These are phyloP conservation scores for Sclerotinia glacialis DNA, from an alignment of 2,329 filamentous ascomycete species.

Conservation along the genomic window DNA sequence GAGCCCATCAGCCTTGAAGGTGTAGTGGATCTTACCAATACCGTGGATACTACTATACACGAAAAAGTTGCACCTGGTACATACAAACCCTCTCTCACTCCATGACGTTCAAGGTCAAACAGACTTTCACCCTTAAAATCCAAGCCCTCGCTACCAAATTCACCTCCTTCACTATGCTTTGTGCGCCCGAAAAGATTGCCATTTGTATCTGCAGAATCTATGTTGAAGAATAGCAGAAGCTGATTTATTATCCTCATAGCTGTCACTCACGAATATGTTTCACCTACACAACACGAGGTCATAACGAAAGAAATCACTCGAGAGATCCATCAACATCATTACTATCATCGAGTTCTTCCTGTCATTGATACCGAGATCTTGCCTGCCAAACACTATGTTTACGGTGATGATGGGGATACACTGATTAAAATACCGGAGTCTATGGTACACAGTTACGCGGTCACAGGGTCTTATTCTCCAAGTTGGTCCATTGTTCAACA, in stretches of 20 bases:
- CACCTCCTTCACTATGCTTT: slow-evolving; percentile 8
- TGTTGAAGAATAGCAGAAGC: slow-evolving; percentile 22
- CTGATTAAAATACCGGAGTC: slow-evolving; percentile 48
- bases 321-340: slow-evolving; percentile 54
- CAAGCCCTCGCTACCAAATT: slow-evolving; percentile 22
- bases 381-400: slow-evolving; percentile 48
- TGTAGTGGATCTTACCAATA: slow-evolving; percentile 34
- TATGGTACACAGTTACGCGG: slow-evolving; percentile 40
- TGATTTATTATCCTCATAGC: slow-evolving; percentile 39
- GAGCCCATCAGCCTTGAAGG: slow-evolving; percentile 29
- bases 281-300: slow-evolving; percentile 46
- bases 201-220: slow-evolving; percentile 1
- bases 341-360: slow-evolving; percentile 52
- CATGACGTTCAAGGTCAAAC: slow-evolving; percentile 20
- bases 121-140: slow-evolving; percentile 1
- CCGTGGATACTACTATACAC: slow-evolving; percentile 36
- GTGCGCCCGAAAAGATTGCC: slow-evolving; percentile 30
- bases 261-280: slow-evolving; percentile 50
- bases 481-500: slow-evolving; percentile 25
- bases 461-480: slow-evolving; percentile 16
- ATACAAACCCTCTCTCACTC: slow-evolving; percentile 21
- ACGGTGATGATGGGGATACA: slow-evolving; percentile 41
- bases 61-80: slow-evolving; percentile 36
- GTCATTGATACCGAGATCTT: slow-evolving; percentile 53
- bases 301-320: slow-evolving; percentile 48